These are phyloP conservation scores for Fusarium haematococcum DNA, from an alignment of 2,329 filamentous ascomycete genomes.

Conservation along the genomic window DNA sequence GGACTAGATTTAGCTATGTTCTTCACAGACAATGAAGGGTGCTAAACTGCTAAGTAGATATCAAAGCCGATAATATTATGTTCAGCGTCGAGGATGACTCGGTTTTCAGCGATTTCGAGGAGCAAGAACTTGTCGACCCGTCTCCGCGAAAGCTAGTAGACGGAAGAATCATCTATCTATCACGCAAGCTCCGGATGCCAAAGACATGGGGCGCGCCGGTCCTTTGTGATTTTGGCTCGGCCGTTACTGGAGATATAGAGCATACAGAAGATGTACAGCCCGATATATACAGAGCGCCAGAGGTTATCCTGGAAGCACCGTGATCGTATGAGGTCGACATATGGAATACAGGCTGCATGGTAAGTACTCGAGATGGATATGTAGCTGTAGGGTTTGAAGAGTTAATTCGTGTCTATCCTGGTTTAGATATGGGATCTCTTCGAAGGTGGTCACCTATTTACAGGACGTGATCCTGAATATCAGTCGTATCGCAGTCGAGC, in stretches of 20 bases:
- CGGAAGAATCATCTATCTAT: constrained; percentile 56
- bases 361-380: constrained; percentile 43
- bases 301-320: constrained; percentile 59
- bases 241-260: constrained; percentile 48
- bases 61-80: constrained; percentile 62
- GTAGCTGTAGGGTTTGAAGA: neutral
- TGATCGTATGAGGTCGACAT: constrained; percentile 63
- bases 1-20: neutral
- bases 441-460: constrained; percentile 59
- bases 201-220: constrained; percentile 49
- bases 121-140: constrained; percentile 54
- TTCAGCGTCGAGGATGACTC: constrained; percentile 55
- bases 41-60: constrained; percentile 53
- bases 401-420: neutral
- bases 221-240: constrained; percentile 64
- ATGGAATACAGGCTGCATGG: constrained; percentile 65
- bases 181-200: constrained; percentile 52
- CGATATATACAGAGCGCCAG: constrained; percentile 54
- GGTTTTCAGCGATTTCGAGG: constrained; percentile 52
- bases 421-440: constrained; percentile 62
- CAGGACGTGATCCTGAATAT: constrained; percentile 51
- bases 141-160: constrained; percentile 56
- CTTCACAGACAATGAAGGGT: neutral
- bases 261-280: constrained; percentile 55
- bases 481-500: constrained; percentile 56